phyloP scores from a whole-genome alignment of 2,329 filamentous ascomycete genomes.

The Cephalotrichum gorgonifer region DNA sequence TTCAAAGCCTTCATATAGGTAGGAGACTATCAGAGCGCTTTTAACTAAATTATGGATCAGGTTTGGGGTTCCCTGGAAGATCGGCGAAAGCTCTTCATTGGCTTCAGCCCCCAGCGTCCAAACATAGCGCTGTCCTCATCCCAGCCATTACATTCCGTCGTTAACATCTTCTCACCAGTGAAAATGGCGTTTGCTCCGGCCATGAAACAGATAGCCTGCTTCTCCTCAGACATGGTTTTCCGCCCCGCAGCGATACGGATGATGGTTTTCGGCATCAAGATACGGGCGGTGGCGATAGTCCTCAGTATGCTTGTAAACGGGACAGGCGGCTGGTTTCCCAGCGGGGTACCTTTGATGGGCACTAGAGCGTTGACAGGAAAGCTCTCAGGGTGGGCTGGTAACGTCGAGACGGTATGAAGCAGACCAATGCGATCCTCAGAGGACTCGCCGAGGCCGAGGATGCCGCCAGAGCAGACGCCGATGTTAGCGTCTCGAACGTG shows the following conservation, averaged over 20 bases:
- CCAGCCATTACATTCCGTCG: conserved; percentile 84
- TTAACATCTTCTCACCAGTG: conserved; percentile 92
- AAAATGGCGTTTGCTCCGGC: conserved; percentile 92
- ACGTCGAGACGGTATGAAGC: conserved; percentile 69
- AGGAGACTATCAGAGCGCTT: too few relatives aligned
- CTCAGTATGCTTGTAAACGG: conserved; percentile 70
- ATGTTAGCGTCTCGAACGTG: conserved; percentile 80
- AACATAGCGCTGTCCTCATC: conserved; percentile 83
- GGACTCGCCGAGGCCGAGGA: conserved; percentile 74
- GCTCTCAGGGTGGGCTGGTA: conserved; percentile 76
- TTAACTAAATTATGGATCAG: too few relatives aligned
- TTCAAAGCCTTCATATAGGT: too few relatives aligned
- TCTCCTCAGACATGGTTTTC: conserved; percentile 76
- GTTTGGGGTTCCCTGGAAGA: neutral
- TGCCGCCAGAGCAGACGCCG: conserved; percentile 83
- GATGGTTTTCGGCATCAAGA: conserved; percentile 77
- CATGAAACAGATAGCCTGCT: conserved; percentile 83
- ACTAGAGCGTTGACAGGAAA: conserved; percentile 89
- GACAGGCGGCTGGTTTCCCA: conserved; percentile 64
- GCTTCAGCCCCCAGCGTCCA: conserved; percentile 67
- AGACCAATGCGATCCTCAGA: conserved; percentile 72
- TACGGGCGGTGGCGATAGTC: conserved; percentile 72
- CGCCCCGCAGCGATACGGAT: conserved; percentile 79
- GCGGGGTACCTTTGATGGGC: conserved; percentile 79
- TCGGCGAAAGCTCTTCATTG: conserved; percentile 53